Conservation (phyloP, 768 basidiomycete species). For the Suillus hirtellus region DNA sequence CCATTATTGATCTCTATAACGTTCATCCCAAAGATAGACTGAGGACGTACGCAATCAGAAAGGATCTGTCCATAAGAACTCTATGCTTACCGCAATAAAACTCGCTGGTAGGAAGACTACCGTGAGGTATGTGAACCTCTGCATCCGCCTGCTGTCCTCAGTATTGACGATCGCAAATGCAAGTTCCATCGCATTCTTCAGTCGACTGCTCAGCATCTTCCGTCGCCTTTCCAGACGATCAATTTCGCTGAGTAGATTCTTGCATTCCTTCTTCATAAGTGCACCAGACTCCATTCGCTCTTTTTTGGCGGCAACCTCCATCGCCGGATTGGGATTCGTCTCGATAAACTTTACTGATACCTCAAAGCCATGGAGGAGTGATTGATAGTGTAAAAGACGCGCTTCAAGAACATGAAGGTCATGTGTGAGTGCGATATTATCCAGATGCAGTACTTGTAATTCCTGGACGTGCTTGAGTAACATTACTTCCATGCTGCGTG, state of each 20-base stretch:
- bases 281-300: slow-evolving; percentile 13
- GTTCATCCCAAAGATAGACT: no score
- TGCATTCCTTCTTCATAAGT: slow-evolving; percentile 21
- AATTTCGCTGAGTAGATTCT: slow-evolving; percentile 38
- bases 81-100: slow-evolving; percentile 25
- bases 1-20: no score
- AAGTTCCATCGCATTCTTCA: slow-evolving; percentile 22
- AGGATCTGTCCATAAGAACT: no score
- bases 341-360: slow-evolving; percentile 46
- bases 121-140: slow-evolving; percentile 43
- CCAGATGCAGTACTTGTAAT: background rate
- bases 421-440: slow-evolving; percentile 34
- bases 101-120: slow-evolving; percentile 55
- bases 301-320: slow-evolving; percentile 23
- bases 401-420: slow-evolving; percentile 52
- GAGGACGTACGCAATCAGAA: no score
- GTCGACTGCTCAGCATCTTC: slow-evolving; percentile 15
- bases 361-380: slow-evolving; percentile 47
- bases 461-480: slow-evolving; percentile 7
- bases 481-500: background rate
- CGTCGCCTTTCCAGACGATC: slow-evolving; percentile 29
- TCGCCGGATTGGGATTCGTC: slow-evolving; percentile 44
- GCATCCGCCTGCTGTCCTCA: slow-evolving; percentile 48
- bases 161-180: slow-evolving; percentile 55
- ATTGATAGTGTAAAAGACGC: slow-evolving; percentile 47